Percentiles rank a stretch among this genome's conserved stretches.
These are phyloP conservation scores for Lentinula lateritia DNA, from an alignment of 768 basidiomycete species.

Conservation along the genomic window DNA sequence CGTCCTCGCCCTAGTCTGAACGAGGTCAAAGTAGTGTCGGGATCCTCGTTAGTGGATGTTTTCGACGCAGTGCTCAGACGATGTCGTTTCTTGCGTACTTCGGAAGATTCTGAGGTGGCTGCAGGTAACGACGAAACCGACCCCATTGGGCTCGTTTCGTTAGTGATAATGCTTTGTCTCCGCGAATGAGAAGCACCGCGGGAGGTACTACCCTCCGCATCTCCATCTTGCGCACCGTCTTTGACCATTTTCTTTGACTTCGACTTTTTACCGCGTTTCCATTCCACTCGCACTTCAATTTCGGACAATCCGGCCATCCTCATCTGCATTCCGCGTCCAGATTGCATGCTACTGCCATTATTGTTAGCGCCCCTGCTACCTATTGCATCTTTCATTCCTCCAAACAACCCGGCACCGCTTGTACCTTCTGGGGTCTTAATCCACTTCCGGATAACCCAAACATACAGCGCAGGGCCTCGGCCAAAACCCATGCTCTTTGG, in stretches of 20 bases:
- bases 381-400: slow-evolving; percentile 19
- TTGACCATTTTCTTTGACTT: slow-evolving; percentile 12
- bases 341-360: neutral
- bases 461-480: slow-evolving; percentile 48
- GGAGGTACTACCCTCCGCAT: slow-evolving; percentile 12
- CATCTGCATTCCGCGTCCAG: slow-evolving; percentile 7
- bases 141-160: neutral
- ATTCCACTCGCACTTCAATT: slow-evolving; percentile 76
- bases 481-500: slow-evolving; percentile 8
- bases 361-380: slow-evolving; percentile 13
- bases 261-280: slow-evolving; percentile 49
- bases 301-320: slow-evolving; percentile 24
- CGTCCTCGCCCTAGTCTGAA: neutral
- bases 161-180: neutral
- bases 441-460: slow-evolving; percentile 77
- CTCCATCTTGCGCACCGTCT: slow-evolving; percentile 21
- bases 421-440: slow-evolving; percentile 42
- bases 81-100: neutral
- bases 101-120: neutral
- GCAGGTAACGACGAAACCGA: slow-evolving; percentile 1
- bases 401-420: slow-evolving; percentile 33
- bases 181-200: neutral
- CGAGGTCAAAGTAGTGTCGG: neutral
- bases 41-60: neutral
- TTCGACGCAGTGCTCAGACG: neutral